Evolutionary conservation across 148 eudicot genomes (phyloP).

Genomic region (Selenicereus undatus): DNA sequence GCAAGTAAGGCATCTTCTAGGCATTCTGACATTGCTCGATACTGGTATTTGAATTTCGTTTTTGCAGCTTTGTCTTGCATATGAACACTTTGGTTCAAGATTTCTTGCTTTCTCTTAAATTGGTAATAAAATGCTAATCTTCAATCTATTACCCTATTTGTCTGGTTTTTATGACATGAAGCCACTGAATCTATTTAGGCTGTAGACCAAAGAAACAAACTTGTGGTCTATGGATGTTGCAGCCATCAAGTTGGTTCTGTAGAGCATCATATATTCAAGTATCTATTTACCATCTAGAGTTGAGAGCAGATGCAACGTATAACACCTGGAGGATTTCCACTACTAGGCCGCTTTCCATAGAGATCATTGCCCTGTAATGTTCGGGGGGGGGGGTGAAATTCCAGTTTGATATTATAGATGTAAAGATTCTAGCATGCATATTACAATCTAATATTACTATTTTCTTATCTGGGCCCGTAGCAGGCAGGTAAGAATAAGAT

Average conservation of each 20-base stretch:
- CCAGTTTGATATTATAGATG: too few species aligned
- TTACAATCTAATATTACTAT: too few species aligned
- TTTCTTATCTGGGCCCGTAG: too few species aligned
- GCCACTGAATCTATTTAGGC: background rate
- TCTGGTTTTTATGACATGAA: background rate
- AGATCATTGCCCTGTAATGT: too few species aligned
- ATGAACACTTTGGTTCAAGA: background rate
- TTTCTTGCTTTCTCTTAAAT: background rate
- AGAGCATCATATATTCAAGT: background rate
- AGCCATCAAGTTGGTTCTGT: background rate
- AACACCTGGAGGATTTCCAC: background rate
- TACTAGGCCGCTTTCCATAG: too few species aligned
- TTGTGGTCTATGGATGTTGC: background rate
- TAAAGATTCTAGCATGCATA: too few species aligned
- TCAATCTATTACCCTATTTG: background rate
- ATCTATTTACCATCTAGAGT: background rate
- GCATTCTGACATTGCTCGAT: background rate
- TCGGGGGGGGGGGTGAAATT: too few species aligned
- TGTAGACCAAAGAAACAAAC: background rate
- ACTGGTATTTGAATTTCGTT: background rate
- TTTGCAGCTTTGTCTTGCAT: constrained; percentile 7
- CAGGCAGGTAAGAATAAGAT: too few species aligned
- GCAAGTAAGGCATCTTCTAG: constrained; percentile 50
- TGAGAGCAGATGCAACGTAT: background rate
- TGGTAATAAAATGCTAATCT: background rate